Percentiles rank a stretch among this genome's conserved stretches.
These are phyloP conservation scores for Pythium folliculosum DNA, from an alignment of 352 stramenopile genomes.

Conservation along the genomic window DNA sequence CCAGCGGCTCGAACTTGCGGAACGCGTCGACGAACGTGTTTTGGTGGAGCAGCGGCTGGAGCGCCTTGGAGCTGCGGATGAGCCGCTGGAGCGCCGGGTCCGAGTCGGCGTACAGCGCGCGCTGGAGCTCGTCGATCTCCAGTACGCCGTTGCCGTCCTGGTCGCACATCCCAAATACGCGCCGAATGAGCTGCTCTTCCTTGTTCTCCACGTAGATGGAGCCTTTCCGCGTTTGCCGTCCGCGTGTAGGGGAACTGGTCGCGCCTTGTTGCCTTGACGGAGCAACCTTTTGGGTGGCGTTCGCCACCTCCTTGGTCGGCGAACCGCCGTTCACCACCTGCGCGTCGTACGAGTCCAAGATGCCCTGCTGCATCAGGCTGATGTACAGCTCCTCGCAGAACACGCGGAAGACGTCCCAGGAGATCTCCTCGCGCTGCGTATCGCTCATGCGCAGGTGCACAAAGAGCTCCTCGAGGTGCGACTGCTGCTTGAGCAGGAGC, in stretches of 20 bases:
- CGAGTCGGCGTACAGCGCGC: constrained; percentile 40
- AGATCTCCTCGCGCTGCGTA: constrained; percentile 35
- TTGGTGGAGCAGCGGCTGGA: constrained; percentile 64
- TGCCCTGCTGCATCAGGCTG: constrained; percentile 41
- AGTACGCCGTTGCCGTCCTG: constrained; percentile 58
- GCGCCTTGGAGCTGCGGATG: constrained; percentile 44
- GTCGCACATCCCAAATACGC: constrained; percentile 62
- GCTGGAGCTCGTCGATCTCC: constrained; percentile 60
- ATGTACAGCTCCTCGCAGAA: constrained; percentile 55
- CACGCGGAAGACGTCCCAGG: constrained; percentile 52
- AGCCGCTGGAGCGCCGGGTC: constrained; percentile 33
- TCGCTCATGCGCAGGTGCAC: constrained; percentile 31
- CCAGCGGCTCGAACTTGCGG: constrained; percentile 52
- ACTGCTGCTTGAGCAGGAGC: constrained; percentile 58
- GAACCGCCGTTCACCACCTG: not conserved
- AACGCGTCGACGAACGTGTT: constrained; percentile 68
- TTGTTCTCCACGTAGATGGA: constrained; percentile 22
- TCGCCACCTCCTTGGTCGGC: not conserved
- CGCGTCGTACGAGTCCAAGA: constrained; percentile 17
- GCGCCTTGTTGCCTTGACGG: not conserved
- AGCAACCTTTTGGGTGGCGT: not conserved
- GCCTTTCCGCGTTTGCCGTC: not conserved
- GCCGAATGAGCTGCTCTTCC: constrained; percentile 49
- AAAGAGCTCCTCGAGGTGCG: constrained; percentile 35
- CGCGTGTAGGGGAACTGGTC: not conserved